Percentiles rank a stretch among this genome's conserved stretches.
These are phyloP conservation scores for Neurospora sp. DNA, from an alignment of 495 filamentous ascomycete species.

Conservation along the genomic window DNA sequence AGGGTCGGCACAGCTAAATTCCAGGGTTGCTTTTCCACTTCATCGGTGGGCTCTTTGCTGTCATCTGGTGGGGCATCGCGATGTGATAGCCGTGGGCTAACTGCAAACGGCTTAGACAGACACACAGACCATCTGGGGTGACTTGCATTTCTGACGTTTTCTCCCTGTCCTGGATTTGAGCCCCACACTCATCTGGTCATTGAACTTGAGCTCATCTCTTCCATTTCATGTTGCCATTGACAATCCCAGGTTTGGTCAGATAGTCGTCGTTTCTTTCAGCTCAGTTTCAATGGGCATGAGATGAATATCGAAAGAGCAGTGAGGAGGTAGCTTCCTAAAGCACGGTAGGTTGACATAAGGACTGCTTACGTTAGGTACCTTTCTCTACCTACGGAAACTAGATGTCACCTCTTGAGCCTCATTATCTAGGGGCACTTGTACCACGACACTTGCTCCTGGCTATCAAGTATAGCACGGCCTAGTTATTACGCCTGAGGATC, in stretches of 20 bases:
- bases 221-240: not conserved
- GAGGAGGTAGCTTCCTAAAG: not conserved
- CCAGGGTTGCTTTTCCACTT: not conserved
- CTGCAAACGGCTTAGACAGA: not conserved
- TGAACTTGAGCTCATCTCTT: not conserved
- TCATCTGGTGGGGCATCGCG: not conserved
- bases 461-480: not conserved
- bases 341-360: not conserved
- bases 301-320: not conserved
- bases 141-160: not conserved
- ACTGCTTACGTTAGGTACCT: not conserved
- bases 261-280: not conserved
- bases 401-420: not conserved
- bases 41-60: not conserved
- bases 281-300: not conserved
- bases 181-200: not conserved
- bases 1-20: not conserved
- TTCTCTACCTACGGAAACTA: not conserved
- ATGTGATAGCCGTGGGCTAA: not conserved
- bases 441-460: not conserved
- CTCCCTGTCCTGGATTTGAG: not conserved
- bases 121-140: not conserved
- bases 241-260: not conserved
- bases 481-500: not conserved
- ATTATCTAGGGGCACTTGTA: not conserved